These are phyloP conservation scores for Aureobasidium mangrovei DNA, from an alignment of 2,329 filamentous ascomycete species.

Conservation along the genomic window DNA sequence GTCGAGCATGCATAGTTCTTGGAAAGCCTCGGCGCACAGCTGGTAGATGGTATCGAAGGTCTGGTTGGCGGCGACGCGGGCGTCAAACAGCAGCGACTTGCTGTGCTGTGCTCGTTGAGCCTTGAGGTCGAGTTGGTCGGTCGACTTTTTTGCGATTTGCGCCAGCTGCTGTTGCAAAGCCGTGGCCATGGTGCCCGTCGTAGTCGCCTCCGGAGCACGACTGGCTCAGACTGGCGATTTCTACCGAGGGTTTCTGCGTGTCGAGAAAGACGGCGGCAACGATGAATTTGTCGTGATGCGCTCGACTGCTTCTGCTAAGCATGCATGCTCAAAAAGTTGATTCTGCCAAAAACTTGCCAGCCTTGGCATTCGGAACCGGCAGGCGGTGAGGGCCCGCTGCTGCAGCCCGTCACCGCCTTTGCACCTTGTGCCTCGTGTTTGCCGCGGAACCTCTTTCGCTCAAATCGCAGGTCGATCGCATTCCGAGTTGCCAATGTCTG, in stretches of 20 bases:
- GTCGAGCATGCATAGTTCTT: constrained; percentile 85
- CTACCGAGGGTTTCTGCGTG: too few species aligned
- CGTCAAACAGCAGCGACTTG: constrained; percentile 90
- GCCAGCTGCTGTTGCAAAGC: constrained; percentile 89
- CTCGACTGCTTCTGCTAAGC: not conserved
- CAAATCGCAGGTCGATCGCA: too few species aligned
- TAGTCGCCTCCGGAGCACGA: not conserved
- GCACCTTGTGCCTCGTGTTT: too few species aligned
- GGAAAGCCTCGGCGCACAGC: constrained; percentile 80
- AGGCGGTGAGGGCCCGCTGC: not conserved
- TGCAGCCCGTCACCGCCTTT: not conserved
- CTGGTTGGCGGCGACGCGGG: constrained; percentile 73
- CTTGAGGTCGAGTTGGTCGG: constrained; percentile 83
- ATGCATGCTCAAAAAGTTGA: constrained; percentile 5
- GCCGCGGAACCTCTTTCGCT: too few species aligned
- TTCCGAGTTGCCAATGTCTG: constrained; percentile 14
- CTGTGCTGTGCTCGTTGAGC: constrained; percentile 86
- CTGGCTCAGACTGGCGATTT: not conserved
- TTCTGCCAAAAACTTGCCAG: constrained; percentile 12
- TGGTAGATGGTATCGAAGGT: constrained; percentile 83
- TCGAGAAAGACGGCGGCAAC: not conserved
- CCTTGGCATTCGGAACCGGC: not conserved
- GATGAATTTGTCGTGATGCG: not conserved
- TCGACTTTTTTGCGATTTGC: constrained; percentile 81
- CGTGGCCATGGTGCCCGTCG: constrained; percentile 55